Base-by-base conservation (phyloP, 306 rosid genomes). In the Quercus rubra region DNA sequence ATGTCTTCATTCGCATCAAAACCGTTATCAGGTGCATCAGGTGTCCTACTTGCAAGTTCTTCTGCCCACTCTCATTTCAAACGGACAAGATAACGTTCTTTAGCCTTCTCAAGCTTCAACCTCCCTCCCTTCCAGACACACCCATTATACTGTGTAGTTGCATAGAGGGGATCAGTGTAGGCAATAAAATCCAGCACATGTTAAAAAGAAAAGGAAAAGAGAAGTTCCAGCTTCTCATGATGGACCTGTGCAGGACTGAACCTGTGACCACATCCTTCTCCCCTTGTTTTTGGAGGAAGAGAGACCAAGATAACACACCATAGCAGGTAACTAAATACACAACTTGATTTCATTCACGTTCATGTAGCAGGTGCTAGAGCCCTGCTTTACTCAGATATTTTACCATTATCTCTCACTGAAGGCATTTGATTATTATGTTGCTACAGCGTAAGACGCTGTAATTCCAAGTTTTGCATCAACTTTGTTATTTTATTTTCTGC, bases 81-180 rank as follows among this genome's bases (percentile, higher is more conserved):
- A 11, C 88, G 92, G 17, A 27, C 77, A 30, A 88, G 86, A 84
- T 92, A 94, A 77, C 91, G 86, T 51, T 91, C 94, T 85, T 85
- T 94, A 25, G 99, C 99, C 76, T 89, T 94, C 85, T 92, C 95
- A 63, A 94, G 97, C 79, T 56, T 92, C 14, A 94, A 77, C 80
- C 80, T 92, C 51, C 95, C 97, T 71, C 99, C 97, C 81, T 94
- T 92, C 99, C 99, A 92, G 30, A 82, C 85, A 80, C 99, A 94
- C 70, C 99, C 99, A 88, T 91, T 94, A 63, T 94, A 94, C 99
- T 92, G 92, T 68, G 35, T 63, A 72, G 31, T 21, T 20, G 38
- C 25, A 66, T 14, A 66, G 71, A 66, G 27, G 7, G 38, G 51
- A 35, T 68, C 4, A 68, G 52, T 38, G 54, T 33, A 68, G 28